Conservation (phyloP, 2,329 filamentous ascomycete species). For the Neocatenulostroma microsporum region DNA sequence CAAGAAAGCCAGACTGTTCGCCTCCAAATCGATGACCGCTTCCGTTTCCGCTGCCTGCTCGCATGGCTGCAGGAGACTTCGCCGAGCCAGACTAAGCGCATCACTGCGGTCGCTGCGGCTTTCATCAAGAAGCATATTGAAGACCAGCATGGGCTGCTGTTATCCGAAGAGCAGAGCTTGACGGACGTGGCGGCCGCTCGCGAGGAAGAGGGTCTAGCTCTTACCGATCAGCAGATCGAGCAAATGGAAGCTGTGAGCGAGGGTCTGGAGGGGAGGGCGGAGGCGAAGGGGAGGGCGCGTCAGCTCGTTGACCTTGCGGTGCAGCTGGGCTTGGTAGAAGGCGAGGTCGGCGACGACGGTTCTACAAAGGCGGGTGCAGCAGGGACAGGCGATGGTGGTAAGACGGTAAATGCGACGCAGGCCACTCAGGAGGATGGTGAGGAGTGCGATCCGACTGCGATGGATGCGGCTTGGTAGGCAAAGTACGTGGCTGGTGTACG, state of each 20-base stretch:
- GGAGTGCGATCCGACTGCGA: too few species aligned
- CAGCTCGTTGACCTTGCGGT: neutral
- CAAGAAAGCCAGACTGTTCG: neutral
- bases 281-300: neutral
- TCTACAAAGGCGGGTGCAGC: too few species aligned
- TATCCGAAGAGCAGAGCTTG: slow-evolving; percentile 5
- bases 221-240: neutral
- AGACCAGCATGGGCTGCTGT: slow-evolving; percentile 1
- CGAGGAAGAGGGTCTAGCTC: neutral
- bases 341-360: neutral
- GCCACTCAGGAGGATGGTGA: too few species aligned
- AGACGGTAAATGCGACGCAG: too few species aligned
- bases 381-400: too few species aligned
- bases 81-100: neutral
- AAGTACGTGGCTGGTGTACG: too few species aligned
- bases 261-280: neutral
- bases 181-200: slow-evolving; percentile 2
- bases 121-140: slow-evolving; percentile 3
- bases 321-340: neutral
- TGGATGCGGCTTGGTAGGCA: too few species aligned
- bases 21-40: neutral
- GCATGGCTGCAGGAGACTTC: neutral
- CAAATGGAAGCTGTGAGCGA: neutral
- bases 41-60: neutral
- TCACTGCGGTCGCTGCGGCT: slow-evolving; percentile 1